Conservation (phyloP, 2,329 filamentous ascomycete genomes). For the Didymosphaeria variabile region DNA sequence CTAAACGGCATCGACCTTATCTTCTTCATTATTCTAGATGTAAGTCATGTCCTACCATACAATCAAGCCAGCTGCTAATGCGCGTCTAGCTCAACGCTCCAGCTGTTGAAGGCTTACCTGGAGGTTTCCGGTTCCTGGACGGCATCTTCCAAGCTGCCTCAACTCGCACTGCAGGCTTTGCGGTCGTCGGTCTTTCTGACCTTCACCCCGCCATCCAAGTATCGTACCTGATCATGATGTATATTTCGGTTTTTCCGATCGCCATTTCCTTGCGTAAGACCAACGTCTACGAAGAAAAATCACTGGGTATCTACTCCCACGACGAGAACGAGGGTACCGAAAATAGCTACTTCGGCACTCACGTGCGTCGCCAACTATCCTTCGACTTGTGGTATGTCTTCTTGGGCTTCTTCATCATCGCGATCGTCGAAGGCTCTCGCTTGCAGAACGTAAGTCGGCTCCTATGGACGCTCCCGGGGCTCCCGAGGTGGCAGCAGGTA, state of each 20-base stretch:
- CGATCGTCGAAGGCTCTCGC: constrained; percentile 81
- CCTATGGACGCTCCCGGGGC: background rate
- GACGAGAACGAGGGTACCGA: constrained; percentile 63
- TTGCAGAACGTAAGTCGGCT: constrained; percentile 62
- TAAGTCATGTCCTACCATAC: constrained; percentile 57
- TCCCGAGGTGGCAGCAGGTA: background rate
- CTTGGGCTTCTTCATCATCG: constrained; percentile 89
- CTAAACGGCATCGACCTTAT: constrained; percentile 87
- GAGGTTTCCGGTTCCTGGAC: constrained; percentile 80
- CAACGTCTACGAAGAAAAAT: constrained; percentile 95
- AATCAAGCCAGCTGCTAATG: background rate
- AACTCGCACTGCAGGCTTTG: constrained; percentile 90
- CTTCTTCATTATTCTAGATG: constrained; percentile 91
- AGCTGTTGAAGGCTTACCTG: constrained; percentile 72
- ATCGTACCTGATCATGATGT: constrained; percentile 99
- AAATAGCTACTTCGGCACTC: constrained; percentile 86
- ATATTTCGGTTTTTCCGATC: constrained; percentile 96
- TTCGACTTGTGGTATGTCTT: constrained; percentile 99
- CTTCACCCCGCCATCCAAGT: constrained; percentile 93
- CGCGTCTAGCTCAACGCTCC: constrained; percentile 71
- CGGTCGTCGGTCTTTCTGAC: constrained; percentile 77
- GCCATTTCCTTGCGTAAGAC: constrained; percentile 93
- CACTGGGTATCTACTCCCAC: constrained; percentile 75
- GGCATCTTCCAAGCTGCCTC: constrained; percentile 90
- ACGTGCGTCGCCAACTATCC: constrained; percentile 90